Percentiles rank a stretch among this genome's conserved stretches.
Conservation (phyloP, 2,329 filamentous ascomycete genomes). For the Aureobasidium subglaciale region DNA sequence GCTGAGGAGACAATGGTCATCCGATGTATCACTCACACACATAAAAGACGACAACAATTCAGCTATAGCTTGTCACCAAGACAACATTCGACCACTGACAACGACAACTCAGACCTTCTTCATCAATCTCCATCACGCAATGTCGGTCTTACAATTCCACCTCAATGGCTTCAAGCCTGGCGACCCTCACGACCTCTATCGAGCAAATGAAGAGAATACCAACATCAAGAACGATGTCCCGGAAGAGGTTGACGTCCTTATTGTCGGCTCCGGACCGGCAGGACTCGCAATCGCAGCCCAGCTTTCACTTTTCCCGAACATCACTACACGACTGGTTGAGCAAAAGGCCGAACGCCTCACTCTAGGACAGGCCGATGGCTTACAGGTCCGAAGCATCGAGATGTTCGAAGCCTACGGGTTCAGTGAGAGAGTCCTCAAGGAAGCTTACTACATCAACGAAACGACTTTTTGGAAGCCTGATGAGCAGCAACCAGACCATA, state of each 20-base stretch:
- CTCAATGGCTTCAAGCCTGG: constrained; percentile 28
- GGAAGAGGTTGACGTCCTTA: constrained; percentile 38
- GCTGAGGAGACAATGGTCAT: background rate
- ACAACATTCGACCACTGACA: background rate
- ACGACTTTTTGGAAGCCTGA: constrained; percentile 53
- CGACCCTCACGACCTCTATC: constrained; percentile 26
- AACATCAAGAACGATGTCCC: constrained; percentile 26
- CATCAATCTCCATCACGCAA: background rate
- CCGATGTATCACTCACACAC: background rate
- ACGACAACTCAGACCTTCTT: background rate
- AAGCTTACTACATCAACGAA: constrained; percentile 61
- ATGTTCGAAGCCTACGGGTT: constrained; percentile 67
- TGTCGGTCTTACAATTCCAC: constrained; percentile 26
- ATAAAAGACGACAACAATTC: background rate
- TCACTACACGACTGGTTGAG: constrained; percentile 44
- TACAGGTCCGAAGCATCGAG: constrained; percentile 61
- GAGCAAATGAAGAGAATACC: constrained; percentile 9
- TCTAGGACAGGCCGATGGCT: constrained; percentile 45
- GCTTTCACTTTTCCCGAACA: constrained; percentile 41
- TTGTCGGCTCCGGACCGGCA: constrained; percentile 45
- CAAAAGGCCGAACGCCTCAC: constrained; percentile 34
- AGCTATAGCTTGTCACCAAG: background rate
- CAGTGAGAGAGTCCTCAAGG: constrained; percentile 56
- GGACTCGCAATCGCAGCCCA: constrained; percentile 45
- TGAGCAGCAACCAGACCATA: background rate